These are phyloP conservation scores for Gossypium trilobum DNA, from an alignment of 441 rosid species.

Conservation along the genomic window DNA sequence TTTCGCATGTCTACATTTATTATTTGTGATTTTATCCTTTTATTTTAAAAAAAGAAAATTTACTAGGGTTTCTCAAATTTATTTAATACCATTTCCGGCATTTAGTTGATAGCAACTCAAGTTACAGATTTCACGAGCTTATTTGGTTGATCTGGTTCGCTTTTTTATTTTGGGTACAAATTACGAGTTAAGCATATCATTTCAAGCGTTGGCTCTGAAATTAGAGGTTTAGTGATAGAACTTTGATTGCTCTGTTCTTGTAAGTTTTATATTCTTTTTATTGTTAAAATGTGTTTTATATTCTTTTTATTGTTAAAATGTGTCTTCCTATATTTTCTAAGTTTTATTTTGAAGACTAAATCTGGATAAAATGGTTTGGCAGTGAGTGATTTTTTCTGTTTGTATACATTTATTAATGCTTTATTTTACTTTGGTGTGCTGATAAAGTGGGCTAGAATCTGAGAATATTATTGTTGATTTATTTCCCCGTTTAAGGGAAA, in stretches of 20 bases:
- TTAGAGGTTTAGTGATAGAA: conserved; percentile 17
- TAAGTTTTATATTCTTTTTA: background rate
- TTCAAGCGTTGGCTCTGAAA: conserved; percentile 3
- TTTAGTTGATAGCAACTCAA: conserved; percentile 21
- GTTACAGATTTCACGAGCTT: conserved; percentile 23
- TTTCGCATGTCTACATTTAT: conserved; percentile 4
- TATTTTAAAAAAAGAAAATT: background rate
- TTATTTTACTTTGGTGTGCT: background rate
- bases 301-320: background rate
- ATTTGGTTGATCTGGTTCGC: conserved; percentile 17
- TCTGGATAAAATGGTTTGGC: background rate
- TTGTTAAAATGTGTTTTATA: background rate
- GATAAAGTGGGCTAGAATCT: background rate
- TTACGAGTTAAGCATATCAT: conserved; percentile 7
- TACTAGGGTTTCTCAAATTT: background rate
- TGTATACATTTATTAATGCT: background rate
- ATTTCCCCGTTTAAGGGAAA: background rate
- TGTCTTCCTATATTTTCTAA: background rate
- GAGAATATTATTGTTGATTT: background rate
- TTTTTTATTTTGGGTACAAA: background rate
- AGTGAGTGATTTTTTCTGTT: background rate
- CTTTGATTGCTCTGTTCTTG: background rate
- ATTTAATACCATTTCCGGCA: background rate
- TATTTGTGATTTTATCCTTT: background rate
- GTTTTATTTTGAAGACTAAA: background rate